Evolutionary conservation across 2,329 filamentous ascomycete species (phyloP).

Genomic region (Fusarium sp.): DNA sequence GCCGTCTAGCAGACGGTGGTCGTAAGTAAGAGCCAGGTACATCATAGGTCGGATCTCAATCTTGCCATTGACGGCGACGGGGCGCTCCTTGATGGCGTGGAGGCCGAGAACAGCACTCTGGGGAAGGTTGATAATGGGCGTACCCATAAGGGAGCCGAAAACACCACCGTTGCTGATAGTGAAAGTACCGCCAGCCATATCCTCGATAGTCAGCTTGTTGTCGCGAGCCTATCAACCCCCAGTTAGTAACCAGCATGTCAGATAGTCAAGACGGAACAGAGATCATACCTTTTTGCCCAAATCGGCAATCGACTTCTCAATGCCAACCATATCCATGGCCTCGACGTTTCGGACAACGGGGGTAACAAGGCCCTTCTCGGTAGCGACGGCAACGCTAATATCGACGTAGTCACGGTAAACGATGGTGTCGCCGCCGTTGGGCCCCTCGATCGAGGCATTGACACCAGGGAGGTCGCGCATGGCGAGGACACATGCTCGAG

Average conservation of each 20-base stretch:
- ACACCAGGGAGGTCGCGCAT: slow-evolving; percentile 95
- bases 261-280: neutral
- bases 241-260: neutral
- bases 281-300: slow-evolving; percentile 86
- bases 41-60: slow-evolving; percentile 98
- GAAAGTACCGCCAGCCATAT: slow-evolving; percentile 98
- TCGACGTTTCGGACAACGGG: slow-evolving; percentile 96
- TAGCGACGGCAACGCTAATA: slow-evolving; percentile 95
- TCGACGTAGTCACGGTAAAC: slow-evolving; percentile 99
- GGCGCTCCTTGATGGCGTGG: slow-evolving; percentile 95
- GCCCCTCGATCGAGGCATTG: slow-evolving; percentile 88
- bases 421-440: slow-evolving; percentile 91
- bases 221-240: slow-evolving; percentile 73
- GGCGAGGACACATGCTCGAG: slow-evolving; percentile 85
- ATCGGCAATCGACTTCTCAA: slow-evolving; percentile 91
- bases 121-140: slow-evolving; percentile 96
- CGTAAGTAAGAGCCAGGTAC: slow-evolving; percentile 97
- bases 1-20: slow-evolving; percentile 94
- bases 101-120: slow-evolving; percentile 92
- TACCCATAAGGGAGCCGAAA: slow-evolving; percentile 96
- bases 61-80: slow-evolving; percentile 90
- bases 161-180: slow-evolving; percentile 98
- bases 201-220: slow-evolving; percentile 96
- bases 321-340: slow-evolving; percentile 83
- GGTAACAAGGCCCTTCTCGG: slow-evolving; percentile 96